A percentile compares a stretch with the other conserved stretches of the same genome.
Evolutionary conservation across 1,139 yeast species (phyloP).

Genomic region (Torulaspora pretoriensis): DNA sequence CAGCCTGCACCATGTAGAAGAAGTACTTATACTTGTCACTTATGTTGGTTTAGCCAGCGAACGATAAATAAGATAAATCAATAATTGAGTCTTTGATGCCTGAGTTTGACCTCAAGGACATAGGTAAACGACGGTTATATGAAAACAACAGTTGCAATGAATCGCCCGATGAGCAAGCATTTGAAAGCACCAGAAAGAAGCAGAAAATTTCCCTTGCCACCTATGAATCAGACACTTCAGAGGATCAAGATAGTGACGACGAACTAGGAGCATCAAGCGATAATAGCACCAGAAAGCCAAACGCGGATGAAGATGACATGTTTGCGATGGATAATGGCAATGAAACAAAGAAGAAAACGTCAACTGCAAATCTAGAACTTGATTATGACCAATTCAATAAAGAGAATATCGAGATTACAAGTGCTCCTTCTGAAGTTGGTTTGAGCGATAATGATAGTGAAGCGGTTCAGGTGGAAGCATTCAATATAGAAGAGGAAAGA

Average conservation of each 20-base stretch:
- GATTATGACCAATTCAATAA: constrained; percentile 14
- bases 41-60: too few species aligned
- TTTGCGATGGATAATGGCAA: neutral
- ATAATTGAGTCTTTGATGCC: neutral
- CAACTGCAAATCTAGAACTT: neutral
- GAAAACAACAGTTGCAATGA: neutral
- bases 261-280: neutral
- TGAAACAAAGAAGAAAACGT: neutral
- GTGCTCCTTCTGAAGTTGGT: constrained; percentile 2
- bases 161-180: constrained; percentile 2
- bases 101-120: neutral
- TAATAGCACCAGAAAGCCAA: neutral
- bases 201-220: constrained; percentile 5
- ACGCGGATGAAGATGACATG: constrained; percentile 9
- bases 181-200: constrained; percentile 1
- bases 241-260: constrained; percentile 10
- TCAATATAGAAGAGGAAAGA: constrained; percentile 25
- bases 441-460: constrained; percentile 3
- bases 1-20: too few species aligned
- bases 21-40: too few species aligned
- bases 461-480: constrained; percentile 22
- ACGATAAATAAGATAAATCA: too few species aligned
- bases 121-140: neutral
- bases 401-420: constrained; percentile 10
- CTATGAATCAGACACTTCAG: constrained; percentile 14